A percentile compares a stretch with the other conserved stretches of the same genome.
Evolutionary conservation across 306 rosid species (phyloP).

Genomic region (Medicago ruthenica): DNA sequence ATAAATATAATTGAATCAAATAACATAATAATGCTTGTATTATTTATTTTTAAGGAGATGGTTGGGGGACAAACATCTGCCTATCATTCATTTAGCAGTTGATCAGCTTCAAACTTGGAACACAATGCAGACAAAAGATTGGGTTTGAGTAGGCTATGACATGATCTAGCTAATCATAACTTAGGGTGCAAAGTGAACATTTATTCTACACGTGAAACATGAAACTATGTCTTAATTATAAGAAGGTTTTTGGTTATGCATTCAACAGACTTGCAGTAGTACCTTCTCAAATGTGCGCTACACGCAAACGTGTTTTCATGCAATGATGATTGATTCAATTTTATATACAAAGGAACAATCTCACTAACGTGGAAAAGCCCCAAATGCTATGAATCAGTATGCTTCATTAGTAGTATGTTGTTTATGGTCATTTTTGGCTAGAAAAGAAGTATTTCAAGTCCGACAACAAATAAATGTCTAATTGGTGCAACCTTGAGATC

Average conservation of each 20-base stretch:
- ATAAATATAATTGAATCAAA: constrained; percentile 34
- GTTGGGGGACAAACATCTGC: constrained; percentile 45
- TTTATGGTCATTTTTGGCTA: too few relatives aligned
- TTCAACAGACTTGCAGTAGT: constrained; percentile 24
- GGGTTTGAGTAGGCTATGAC: constrained; percentile 36
- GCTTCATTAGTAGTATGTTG: too few relatives aligned
- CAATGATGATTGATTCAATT: neutral
- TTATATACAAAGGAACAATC: neutral
- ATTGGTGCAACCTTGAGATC: too few relatives aligned
- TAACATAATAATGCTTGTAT: constrained; percentile 29
- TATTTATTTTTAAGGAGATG: constrained; percentile 38
- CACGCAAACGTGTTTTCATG: constrained; percentile 46
- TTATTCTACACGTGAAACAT: constrained; percentile 31
- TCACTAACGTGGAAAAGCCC: neutral
- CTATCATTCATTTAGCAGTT: constrained; percentile 15
- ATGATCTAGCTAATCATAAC: too few relatives aligned
- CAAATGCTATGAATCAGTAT: neutral
- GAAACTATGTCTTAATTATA: constrained; percentile 28
- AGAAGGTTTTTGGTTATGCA: constrained; percentile 37
- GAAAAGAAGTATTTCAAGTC: too few relatives aligned
- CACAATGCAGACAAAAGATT: constrained; percentile 28
- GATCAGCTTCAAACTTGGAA: constrained; percentile 36
- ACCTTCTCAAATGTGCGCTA: constrained; percentile 37
- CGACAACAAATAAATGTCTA: too few relatives aligned
- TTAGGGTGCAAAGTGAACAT: constrained; percentile 13